Evolutionary conservation across 345 rosid genomes (phyloP).

Genomic region (Melaleuca quinquenervia): DNA sequence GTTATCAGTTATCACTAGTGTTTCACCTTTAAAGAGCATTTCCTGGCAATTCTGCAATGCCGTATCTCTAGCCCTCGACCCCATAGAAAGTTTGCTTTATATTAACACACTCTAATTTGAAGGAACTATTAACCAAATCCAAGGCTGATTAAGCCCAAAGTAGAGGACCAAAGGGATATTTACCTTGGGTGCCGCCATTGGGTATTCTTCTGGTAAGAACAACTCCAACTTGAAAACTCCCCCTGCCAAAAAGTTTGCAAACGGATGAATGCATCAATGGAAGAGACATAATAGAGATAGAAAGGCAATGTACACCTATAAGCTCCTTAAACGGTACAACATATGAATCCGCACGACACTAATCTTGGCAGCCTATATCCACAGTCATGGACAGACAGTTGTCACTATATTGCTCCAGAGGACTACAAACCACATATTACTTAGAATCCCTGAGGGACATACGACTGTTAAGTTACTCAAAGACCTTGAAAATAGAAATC

Average conservation of each 20-base stretch:
- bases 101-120: not conserved
- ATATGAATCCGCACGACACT: not conserved
- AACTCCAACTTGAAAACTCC: conserved; percentile 99
- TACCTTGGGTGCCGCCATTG: conserved; percentile 99
- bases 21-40: not conserved
- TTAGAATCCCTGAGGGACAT: not conserved
- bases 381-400: not conserved
- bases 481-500: not conserved
- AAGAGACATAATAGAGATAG: not conserved
- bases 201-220: conserved; percentile 99
- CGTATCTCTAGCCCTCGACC: not conserved
- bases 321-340: not conserved
- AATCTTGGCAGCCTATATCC: not conserved
- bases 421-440: not conserved
- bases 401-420: not conserved
- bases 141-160: not conserved
- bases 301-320: not conserved
- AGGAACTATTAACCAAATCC: not conserved
- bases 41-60: not conserved
- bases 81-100: not conserved
- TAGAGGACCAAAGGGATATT: not conserved
- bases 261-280: not conserved
- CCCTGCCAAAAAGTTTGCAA: conserved; percentile 31
- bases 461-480: not conserved
- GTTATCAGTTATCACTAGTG: not conserved